Percentiles rank a stretch among this genome's conserved stretches.
phyloP scores from a whole-genome alignment of 2,329 filamentous ascomycete species.

The Venturia asperata region DNA sequence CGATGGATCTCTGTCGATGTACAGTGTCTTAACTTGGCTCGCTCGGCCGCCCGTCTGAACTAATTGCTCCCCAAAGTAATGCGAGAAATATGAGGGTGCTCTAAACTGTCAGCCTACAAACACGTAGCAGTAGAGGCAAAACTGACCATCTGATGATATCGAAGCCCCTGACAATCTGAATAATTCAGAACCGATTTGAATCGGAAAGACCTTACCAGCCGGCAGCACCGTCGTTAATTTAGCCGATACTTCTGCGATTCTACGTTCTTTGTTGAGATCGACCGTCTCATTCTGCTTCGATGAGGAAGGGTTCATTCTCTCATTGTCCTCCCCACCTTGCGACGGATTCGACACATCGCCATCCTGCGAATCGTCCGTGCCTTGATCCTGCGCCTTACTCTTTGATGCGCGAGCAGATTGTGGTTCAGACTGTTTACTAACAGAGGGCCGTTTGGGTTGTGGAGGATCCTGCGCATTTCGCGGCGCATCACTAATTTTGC shows the following conservation, averaged over 20 bases:
- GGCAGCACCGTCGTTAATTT: constrained; percentile 46
- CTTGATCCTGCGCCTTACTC: constrained; percentile 2
- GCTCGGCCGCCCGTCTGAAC: constrained; percentile 54
- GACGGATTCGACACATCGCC: constrained; percentile 6
- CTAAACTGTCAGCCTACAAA: constrained; percentile 43
- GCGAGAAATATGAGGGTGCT: constrained; percentile 95
- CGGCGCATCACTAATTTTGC: constrained; percentile 18
- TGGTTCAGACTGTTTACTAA: neutral
- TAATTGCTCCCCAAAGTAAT: constrained; percentile 83
- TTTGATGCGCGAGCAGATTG: neutral
- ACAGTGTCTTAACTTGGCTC: constrained; percentile 65
- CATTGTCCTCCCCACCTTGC: neutral
- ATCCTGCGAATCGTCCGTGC: constrained; percentile 6
- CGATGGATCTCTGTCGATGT: constrained; percentile 86
- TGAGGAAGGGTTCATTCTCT: neutral
- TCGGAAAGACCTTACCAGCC: constrained; percentile 63
- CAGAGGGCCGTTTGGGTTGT: neutral
- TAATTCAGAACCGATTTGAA: constrained; percentile 62
- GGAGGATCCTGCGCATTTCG: neutral
- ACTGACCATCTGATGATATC: constrained; percentile 64
- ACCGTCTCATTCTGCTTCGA: neutral
- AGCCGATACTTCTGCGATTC: constrained; percentile 28
- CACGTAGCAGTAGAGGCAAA: neutral
- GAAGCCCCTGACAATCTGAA: constrained; percentile 63
- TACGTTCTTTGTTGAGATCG: constrained; percentile 28